Base-by-base conservation (phyloP, 306 rosid species). In the Malus sieversii region DNA sequence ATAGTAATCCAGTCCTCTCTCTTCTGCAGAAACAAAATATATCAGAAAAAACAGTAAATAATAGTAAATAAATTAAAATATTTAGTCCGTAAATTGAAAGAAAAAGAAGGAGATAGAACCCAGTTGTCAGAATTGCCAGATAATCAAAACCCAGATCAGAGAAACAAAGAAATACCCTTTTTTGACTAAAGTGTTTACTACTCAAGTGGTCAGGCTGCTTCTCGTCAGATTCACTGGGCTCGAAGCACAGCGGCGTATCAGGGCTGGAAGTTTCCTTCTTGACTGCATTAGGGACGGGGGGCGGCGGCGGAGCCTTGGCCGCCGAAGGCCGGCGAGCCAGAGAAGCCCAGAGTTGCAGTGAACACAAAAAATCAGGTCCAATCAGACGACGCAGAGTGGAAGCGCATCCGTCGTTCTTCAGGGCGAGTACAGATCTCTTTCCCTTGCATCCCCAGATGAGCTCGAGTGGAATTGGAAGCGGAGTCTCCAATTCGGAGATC, bases 191-290 rank as follows among this genome's bases (percentile, higher is more conserved):
- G 30, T 40, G 10, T 68, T 77, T 87, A 59, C 68, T 78, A 33
- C 38, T 82, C 58, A 27, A 12, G 46, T 35, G 63, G 23, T 79
- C 60, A 22, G 73, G 77, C 66, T 72, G 77, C 66, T 76, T 87
- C 22, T 88, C 86, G 15, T 90, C 93, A 20, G 92, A 86, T 72
- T 88, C 93, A 60, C 87, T 74, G 2, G 84, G 88, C 14, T 82
- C 77, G 77, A 82, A 87, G 2, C 84, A 80, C 38, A 86, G 81
- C 71, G 93, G 93, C 22, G 96, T 90, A 1, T 80, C 84, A 6
- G 88, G 90, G 53, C 84, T 85, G 1, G 81, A 35, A 79, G 87
- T 71, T 67, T 84, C 60, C n/a, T 53, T 59, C 77, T 88, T 83
- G 19, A 23, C 59, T 3, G 51, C 73, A 33, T 48, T 19, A 51